Percentiles rank a stretch among this genome's conserved stretches.
Evolutionary conservation across 768 basidiomycete species (phyloP).

Genomic region (Hydnomerulius pinastri): DNA sequence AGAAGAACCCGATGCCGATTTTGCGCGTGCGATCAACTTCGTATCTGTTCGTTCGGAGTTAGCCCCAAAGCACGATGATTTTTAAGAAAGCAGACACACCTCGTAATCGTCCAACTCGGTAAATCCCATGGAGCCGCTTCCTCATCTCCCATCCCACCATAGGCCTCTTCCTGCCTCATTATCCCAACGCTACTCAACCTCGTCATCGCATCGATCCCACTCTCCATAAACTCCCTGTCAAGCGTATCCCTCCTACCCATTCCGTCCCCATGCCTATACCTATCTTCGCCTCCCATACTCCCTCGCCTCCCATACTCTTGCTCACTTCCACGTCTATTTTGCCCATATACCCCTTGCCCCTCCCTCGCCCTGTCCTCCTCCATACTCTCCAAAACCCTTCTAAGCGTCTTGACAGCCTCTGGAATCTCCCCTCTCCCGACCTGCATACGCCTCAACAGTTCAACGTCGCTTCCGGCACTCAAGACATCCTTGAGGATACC

Average conservation of each 20-base stretch:
- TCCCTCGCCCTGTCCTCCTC: not conserved
- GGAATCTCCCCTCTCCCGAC: constrained; percentile 23
- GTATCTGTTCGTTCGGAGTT: constrained; percentile 43
- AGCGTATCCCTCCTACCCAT: constrained; percentile 7
- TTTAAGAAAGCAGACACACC: constrained; percentile 35
- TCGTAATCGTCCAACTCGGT: constrained; percentile 79
- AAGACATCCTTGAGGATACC: constrained; percentile 17
- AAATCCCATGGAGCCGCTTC: constrained; percentile 30
- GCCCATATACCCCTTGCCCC: too few relatives aligned
- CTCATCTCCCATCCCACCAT: not conserved
- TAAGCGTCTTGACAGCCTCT: constrained; percentile 25
- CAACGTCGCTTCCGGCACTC: constrained; percentile 16
- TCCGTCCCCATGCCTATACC: not conserved
- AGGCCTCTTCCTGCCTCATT: not conserved
- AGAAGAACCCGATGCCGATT: constrained; percentile 76
- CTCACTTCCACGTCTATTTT: not conserved
- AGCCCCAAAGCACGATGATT: too few relatives aligned
- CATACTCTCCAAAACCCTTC: constrained; percentile 12
- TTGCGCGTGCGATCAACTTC: constrained; percentile 72
- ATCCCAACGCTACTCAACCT: constrained; percentile 48
- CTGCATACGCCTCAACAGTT: constrained; percentile 24
- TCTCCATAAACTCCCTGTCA: constrained; percentile 71
- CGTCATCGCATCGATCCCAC: constrained; percentile 68
- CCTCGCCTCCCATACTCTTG: not conserved
- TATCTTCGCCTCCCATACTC: not conserved